Evolutionary conservation across 306 rosid genomes (phyloP).

Genomic region (Dryas alaskensis): DNA sequence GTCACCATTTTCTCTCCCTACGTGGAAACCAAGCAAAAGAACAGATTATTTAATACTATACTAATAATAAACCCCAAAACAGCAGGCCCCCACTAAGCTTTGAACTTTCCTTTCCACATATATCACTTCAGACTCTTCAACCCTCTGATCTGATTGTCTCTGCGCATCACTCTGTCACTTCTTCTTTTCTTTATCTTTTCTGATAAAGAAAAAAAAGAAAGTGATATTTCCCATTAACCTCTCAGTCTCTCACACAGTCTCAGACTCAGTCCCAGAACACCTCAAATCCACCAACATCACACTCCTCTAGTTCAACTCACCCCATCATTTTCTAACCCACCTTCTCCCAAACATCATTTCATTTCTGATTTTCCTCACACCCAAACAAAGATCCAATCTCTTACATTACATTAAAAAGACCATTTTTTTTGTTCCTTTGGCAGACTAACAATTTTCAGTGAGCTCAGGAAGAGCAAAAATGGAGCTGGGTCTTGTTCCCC

Average conservation of each 20-base stretch:
- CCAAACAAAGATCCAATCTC: neutral
- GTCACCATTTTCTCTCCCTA: conserved; percentile 11
- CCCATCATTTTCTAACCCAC: no score
- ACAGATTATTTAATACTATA: neutral
- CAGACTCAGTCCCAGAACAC: neutral
- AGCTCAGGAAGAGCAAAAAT: conserved; percentile 13
- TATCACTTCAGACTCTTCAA: neutral
- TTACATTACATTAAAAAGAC: neutral
- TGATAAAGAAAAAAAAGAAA: neutral
- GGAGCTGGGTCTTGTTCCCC: conserved; percentile 22
- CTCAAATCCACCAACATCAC: neutral
- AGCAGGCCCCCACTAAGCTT: neutral
- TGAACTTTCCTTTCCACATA: neutral
- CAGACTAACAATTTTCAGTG: no score
- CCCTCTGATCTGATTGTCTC: neutral
- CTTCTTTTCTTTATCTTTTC: conserved; percentile 13
- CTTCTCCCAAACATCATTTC: no score
- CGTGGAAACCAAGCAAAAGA: conserved; percentile 5
- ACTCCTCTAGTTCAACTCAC: neutral
- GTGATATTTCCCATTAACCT: neutral
- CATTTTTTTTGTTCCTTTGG: neutral
- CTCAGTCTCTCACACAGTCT: neutral
- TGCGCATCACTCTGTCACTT: neutral
- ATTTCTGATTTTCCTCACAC: no score
- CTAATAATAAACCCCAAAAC: neutral